Conservation (phyloP, 495 filamentous ascomycete genomes). For the Hyaloscypha bicolor region DNA sequence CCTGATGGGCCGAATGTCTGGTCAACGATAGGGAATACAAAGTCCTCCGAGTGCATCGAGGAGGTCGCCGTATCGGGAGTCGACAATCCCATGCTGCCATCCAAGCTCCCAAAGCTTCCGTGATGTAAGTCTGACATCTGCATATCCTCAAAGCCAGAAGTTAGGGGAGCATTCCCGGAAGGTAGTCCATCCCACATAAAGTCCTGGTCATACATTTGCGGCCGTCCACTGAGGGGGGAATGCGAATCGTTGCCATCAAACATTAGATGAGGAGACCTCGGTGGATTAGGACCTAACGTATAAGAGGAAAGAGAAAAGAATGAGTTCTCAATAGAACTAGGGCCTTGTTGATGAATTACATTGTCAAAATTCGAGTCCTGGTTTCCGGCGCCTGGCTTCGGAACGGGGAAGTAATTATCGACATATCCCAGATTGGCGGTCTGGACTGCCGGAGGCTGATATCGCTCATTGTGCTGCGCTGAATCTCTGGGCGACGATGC, state of each 20-base stretch:
- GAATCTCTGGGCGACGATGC: slow-evolving; percentile 11
- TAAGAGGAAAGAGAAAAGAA: slow-evolving; percentile 16
- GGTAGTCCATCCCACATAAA: slow-evolving; percentile 13
- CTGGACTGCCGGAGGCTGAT: not conserved
- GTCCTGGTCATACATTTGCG: slow-evolving; percentile 7
- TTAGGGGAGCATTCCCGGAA: not conserved
- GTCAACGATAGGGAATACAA: not conserved
- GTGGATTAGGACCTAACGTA: slow-evolving; percentile 22
- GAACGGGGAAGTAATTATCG: slow-evolving; percentile 6
- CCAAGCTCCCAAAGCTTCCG: slow-evolving; percentile 23
- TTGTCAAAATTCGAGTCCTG: slow-evolving; percentile 10
- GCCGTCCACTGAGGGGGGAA: slow-evolving; percentile 10
- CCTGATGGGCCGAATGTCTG: not conserved
- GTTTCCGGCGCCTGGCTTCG: not conserved
- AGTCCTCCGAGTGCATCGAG: slow-evolving; percentile 13
- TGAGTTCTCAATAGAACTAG: not conserved
- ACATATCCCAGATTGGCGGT: slow-evolving; percentile 1
- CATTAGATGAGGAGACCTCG: slow-evolving; percentile 13
- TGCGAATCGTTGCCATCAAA: slow-evolving; percentile 8
- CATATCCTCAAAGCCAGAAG: slow-evolving; percentile 4
- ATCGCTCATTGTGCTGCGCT: slow-evolving; percentile 1
- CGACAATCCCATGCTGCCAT: slow-evolving; percentile 9
- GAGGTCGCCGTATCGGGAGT: slow-evolving; percentile 20
- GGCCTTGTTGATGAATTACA: not conserved
- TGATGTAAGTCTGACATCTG: slow-evolving; percentile 11